Evolutionary conservation across 495 filamentous ascomycete species (phyloP).

Genomic region (Xylaria nigripes): DNA sequence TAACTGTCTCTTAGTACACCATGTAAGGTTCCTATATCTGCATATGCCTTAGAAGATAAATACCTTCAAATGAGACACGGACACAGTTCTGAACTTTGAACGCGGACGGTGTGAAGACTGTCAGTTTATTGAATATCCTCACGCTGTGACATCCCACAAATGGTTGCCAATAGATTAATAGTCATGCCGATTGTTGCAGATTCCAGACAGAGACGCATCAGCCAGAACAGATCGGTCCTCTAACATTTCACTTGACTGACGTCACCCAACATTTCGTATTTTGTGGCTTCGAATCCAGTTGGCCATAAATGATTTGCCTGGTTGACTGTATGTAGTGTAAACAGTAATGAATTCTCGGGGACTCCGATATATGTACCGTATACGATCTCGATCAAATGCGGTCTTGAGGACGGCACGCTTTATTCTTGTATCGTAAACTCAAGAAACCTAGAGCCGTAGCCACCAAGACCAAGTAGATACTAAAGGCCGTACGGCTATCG

Average conservation of each 20-base stretch:
- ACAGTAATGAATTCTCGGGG: too few relatives aligned
- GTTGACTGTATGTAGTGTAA: too few relatives aligned
- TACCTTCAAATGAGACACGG: too few relatives aligned
- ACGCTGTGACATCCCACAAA: neutral
- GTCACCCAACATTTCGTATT: neutral
- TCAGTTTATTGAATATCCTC: neutral
- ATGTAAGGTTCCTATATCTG: too few relatives aligned
- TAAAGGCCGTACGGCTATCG: neutral
- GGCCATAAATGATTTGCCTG: neutral
- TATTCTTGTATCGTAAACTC: too few relatives aligned
- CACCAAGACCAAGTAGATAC: too few relatives aligned
- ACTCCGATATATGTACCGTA: too few relatives aligned
- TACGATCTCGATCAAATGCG: too few relatives aligned
- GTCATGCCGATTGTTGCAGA: neutral
- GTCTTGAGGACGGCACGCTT: too few relatives aligned
- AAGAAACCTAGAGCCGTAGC: too few relatives aligned
- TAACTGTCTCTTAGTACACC: too few relatives aligned
- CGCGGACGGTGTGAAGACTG: neutral
- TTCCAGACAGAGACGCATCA: conserved; percentile 6
- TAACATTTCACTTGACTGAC: neutral
- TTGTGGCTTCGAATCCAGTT: neutral
- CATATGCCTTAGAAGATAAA: neutral
- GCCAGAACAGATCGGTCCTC: neutral
- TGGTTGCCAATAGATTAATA: neutral
- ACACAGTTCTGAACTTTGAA: neutral